Evolutionary conservation across 1,284 basidiomycete genomes (phyloP).

Genomic region (Fistulinella cinereoalba): DNA sequence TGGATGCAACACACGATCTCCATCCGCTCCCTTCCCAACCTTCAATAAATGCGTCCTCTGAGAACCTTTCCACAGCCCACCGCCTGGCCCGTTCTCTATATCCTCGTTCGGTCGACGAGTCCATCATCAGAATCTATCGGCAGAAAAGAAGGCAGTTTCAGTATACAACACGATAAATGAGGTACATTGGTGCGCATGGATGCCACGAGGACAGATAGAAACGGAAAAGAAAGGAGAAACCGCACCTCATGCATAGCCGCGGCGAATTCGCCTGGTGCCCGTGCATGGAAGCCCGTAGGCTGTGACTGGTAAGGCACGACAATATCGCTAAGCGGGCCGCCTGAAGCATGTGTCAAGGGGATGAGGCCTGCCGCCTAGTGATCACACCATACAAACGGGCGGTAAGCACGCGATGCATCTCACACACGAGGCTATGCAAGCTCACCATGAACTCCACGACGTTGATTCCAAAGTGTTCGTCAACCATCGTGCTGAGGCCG

Average conservation of each 20-base stretch:
- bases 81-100: slow-evolving; percentile 70
- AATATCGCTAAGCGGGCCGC: slow-evolving; percentile 90
- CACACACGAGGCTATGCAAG: not conserved
- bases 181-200: not conserved
- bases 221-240: not conserved
- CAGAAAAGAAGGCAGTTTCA: slow-evolving; percentile 11
- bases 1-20: slow-evolving; percentile 33
- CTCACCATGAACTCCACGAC: slow-evolving; percentile 96
- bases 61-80: slow-evolving; percentile 72
- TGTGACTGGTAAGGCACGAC: slow-evolving; percentile 67
- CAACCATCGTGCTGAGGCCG: slow-evolving; percentile 95
- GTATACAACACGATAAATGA: not conserved
- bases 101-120: slow-evolving; percentile 50
- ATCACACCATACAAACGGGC: slow-evolving; percentile 3
- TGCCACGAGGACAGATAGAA: slow-evolving; percentile 9
- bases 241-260: slow-evolving; percentile 59
- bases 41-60: slow-evolving; percentile 71
- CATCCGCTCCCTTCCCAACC: slow-evolving; percentile 70
- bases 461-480: slow-evolving; percentile 99
- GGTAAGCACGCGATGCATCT: slow-evolving; percentile 9
- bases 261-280: slow-evolving; percentile 67
- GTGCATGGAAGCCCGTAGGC: slow-evolving; percentile 78
- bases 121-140: slow-evolving; percentile 48
- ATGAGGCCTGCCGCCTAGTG: slow-evolving; percentile 88
- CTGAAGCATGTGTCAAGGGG: slow-evolving; percentile 90